Conservation (phyloP, 768 basidiomycete species). For the Boletus rex-veris region DNA sequence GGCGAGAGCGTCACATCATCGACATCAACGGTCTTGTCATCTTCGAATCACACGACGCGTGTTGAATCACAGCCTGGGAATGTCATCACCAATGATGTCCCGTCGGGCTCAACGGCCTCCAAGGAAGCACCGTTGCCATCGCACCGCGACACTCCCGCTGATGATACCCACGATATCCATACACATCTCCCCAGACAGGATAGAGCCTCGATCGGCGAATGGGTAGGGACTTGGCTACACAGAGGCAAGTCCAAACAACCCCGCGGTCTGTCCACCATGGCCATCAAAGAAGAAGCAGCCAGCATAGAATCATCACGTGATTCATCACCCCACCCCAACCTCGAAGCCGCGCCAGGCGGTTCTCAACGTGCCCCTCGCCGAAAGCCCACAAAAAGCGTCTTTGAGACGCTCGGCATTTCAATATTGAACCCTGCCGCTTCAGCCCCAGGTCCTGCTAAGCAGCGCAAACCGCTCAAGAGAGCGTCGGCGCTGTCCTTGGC, state of each 20-base stretch:
- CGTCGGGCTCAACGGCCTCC: neutral
- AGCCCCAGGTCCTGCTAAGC: constrained; percentile 24
- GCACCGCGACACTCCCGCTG: neutral
- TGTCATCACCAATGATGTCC: neutral
- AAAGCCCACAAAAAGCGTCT: constrained; percentile 59
- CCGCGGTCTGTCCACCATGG: constrained; percentile 16
- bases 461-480: constrained; percentile 16
- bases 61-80: neutral
- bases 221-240: constrained; percentile 76
- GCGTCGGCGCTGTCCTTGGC: constrained; percentile 24
- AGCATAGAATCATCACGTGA: constrained; percentile 22
- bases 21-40: constrained; percentile 5
- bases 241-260: constrained; percentile 42
- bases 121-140: constrained; percentile 6
- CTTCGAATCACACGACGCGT: neutral
- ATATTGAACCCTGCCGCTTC: constrained; percentile 51
- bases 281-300: constrained; percentile 23
- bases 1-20: constrained; percentile 23
- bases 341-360: constrained; percentile 11
- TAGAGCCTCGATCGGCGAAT: constrained; percentile 51
- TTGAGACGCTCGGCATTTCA: constrained; percentile 69
- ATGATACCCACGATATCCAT: constrained; percentile 12
- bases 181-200: constrained; percentile 28
- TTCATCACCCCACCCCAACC: constrained; percentile 17
- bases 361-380: constrained; percentile 27